Conservation (phyloP, 352 stramenopile genomes). For the Plasmopara muralis region DNA sequence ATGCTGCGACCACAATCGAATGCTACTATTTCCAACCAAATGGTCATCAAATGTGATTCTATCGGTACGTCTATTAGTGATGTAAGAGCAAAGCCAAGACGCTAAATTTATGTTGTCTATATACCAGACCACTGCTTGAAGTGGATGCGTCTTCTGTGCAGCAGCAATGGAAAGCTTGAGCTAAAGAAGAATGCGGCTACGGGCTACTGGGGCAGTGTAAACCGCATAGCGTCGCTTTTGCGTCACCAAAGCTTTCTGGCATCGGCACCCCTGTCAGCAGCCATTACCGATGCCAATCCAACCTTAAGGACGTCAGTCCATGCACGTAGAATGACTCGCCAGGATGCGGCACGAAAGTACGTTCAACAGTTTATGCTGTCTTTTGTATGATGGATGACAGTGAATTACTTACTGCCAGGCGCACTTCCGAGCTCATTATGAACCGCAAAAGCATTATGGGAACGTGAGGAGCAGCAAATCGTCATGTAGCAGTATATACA, state of each 20-base stretch:
- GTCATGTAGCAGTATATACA: neutral
- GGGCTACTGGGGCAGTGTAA: conserved; percentile 78
- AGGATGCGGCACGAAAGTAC: conserved; percentile 73
- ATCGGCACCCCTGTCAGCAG: conserved; percentile 41
- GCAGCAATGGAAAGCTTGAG: conserved; percentile 79
- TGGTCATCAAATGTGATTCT: conserved; percentile 77
- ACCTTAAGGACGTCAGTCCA: conserved; percentile 5
- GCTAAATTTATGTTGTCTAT: conserved; percentile 8
- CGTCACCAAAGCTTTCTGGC: conserved; percentile 81
- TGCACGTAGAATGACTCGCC: conserved; percentile 41
- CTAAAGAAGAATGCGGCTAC: conserved; percentile 86
- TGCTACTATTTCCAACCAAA: conserved; percentile 32
- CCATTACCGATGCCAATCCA: conserved; percentile 30
- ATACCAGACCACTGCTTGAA: conserved; percentile 73
- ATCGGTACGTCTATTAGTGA: conserved; percentile 37
- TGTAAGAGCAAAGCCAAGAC: neutral
- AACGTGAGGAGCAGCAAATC: conserved; percentile 10
- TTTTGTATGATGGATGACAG: conserved; percentile 1
- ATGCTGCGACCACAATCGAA: conserved; percentile 24
- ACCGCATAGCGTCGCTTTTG: conserved; percentile 77
- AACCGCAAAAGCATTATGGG: conserved; percentile 63
- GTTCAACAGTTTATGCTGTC: conserved; percentile 8
- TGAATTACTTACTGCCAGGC: conserved; percentile 28
- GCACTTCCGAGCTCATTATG: conserved; percentile 83
- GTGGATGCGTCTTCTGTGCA: conserved; percentile 83